Evolutionary conservation across 2,329 filamentous ascomycete genomes (phyloP), one percentile per base, ranked within the genome.

Genomic region (Trichoderma pleuroti): DNA sequence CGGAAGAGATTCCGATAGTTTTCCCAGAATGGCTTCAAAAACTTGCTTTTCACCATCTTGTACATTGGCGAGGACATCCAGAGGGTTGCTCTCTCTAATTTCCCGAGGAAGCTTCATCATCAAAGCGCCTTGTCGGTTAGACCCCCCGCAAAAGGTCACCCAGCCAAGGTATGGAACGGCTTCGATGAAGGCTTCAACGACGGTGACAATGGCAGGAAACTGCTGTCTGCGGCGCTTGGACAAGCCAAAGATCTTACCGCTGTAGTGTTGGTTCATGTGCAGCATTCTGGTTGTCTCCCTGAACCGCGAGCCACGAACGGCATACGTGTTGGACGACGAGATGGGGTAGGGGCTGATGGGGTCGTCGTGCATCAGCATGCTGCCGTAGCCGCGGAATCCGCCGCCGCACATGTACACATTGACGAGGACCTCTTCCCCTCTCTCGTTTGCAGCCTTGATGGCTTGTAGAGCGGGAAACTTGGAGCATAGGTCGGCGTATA

Each of bases 361-460:
- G 76, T 95, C 92, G 74, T 88, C 87, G 77, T 92, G 90, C 91
- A 97, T 94, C 66, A 97, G 85, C 77, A 97, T 90, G 80, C 93
- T 97, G 8, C 94, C 94, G 85, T 97, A 97, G 18, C 94, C 94
- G 42, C 94, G 86, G 78, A 97, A 97, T 0, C 94, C 94, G 28
- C 94, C 94, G 56, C 94, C 94, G 73, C 92, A 97, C 70, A 98
- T 89, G 78, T 94, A 97, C 10, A 97, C 84, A 39, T 91, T 88
- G 70, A 94, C 84, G 5, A 86, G 86, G 62, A 74, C 72, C 52
- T 76, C 72, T 39, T 75, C 72, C 34, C 76, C 75, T 21, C 72
- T 73, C 26, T 79, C 75, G 32, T 82, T 78, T 16, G 84, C 82
- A 24, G 80, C 75, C 14, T 72, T 77, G 49, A 81, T 77, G 63